Percentiles rank a stretch among this genome's conserved stretches.
Conservation (phyloP, 1,284 basidiomycete genomes). For the Anthracocystis walkeri region DNA sequence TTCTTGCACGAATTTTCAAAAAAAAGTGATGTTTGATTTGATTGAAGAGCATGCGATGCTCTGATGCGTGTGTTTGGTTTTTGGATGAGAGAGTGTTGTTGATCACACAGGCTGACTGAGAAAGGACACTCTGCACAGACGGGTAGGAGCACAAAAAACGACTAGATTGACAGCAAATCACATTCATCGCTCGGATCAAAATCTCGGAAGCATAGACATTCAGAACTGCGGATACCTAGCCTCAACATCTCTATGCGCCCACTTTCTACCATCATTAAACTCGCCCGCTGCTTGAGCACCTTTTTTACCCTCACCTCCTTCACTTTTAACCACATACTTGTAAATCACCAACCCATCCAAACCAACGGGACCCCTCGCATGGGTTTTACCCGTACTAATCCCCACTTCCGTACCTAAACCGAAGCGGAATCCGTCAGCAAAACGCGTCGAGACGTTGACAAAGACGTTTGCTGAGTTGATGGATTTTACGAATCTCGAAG, state of each 20-base stretch:
- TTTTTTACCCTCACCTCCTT: background rate
- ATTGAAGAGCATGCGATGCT: too few relatives aligned
- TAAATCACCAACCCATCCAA: conserved; percentile 78
- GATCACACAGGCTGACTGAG: too few relatives aligned
- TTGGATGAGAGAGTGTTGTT: too few relatives aligned
- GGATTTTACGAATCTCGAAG: conserved; percentile 82
- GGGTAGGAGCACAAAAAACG: too few relatives aligned
- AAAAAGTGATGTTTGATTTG: too few relatives aligned
- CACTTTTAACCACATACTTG: conserved; percentile 58
- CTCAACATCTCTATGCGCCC: conserved; percentile 28
- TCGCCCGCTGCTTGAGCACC: conserved; percentile 39
- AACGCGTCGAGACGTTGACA: conserved; percentile 93
- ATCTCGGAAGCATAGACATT: too few relatives aligned
- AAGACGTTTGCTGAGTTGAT: conserved; percentile 93
- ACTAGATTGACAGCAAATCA: too few relatives aligned
- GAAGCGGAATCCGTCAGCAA: conserved; percentile 96
- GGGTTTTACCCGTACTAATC: conserved; percentile 94
- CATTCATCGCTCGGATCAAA: too few relatives aligned
- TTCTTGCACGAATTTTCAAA: too few relatives aligned
- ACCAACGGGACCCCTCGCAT: conserved; percentile 95
- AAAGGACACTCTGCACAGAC: too few relatives aligned
- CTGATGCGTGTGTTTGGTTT: too few relatives aligned
- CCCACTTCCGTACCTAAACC: conserved; percentile 98
- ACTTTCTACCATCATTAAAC: conserved; percentile 23
- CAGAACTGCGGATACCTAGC: conserved; percentile 30